These are phyloP conservation scores for Hygrocybe punicea DNA, from an alignment of 768 basidiomycete genomes.

Conservation along the genomic window DNA sequence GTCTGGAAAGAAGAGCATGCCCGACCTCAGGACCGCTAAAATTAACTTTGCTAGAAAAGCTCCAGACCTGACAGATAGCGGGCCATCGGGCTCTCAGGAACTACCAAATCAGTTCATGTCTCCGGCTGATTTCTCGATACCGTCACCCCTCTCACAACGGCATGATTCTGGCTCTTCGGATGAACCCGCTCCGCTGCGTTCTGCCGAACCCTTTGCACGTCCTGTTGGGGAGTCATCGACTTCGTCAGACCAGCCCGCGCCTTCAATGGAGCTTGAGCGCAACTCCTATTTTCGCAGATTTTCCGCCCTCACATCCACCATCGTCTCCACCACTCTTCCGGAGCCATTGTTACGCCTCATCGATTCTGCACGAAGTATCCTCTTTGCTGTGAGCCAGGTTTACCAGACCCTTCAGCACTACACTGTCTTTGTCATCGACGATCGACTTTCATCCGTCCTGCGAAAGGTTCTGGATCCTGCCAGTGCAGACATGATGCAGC, in stretches of 20 bases:
- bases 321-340: conserved; percentile 65
- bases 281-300: conserved; percentile 94
- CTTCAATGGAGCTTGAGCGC: conserved; percentile 72
- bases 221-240: conserved; percentile 20
- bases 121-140: conserved; percentile 34
- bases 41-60: conserved; percentile 34
- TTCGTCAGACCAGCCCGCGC: conserved; percentile 45
- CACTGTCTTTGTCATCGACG: conserved; percentile 75
- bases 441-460: conserved; percentile 75
- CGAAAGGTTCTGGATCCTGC: conserved; percentile 85
- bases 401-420: conserved; percentile 88
- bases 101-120: conserved; percentile 9
- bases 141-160: conserved; percentile 39
- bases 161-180: conserved; percentile 48
- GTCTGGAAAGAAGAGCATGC: conserved; percentile 75
- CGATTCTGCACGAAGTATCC: conserved; percentile 86
- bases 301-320: conserved; percentile 65
- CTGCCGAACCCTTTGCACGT: conserved; percentile 24
- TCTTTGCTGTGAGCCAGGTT: conserved; percentile 89
- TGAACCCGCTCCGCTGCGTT: conserved; percentile 20
- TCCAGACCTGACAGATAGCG: conserved; percentile 23
- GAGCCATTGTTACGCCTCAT: conserved; percentile 63
- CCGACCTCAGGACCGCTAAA: conserved; percentile 66
- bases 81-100: not conserved
- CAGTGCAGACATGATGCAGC: conserved; percentile 69